phyloP scores from a whole-genome alignment of 1,139 yeast species.

The Debaryomycetaceae sp. region DNA sequence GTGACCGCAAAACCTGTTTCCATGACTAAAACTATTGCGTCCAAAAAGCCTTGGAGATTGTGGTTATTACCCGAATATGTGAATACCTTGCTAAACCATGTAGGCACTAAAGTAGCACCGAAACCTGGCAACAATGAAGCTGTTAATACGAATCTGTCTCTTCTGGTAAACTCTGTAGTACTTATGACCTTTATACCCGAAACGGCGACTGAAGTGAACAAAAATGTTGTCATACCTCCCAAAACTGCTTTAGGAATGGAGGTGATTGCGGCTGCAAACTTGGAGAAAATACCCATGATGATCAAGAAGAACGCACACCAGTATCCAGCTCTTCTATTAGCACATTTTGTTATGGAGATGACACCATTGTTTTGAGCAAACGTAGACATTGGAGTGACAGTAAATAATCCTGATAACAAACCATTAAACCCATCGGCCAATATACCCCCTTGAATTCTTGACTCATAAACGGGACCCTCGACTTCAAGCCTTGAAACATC shows the following conservation, averaged over 20 bases:
- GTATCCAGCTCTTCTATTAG: conserved; percentile 80
- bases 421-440: conserved; percentile 79
- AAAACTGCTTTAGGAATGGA: conserved; percentile 81
- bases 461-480: conserved; percentile 75
- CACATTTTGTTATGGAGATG: conserved; percentile 85
- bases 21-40: conserved; percentile 80
- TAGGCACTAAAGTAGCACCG: conserved; percentile 71
- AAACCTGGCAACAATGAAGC: conserved; percentile 73
- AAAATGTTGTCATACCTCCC: conserved; percentile 91
- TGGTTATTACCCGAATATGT: conserved; percentile 69
- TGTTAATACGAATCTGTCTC: conserved; percentile 83
- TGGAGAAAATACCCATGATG: conserved; percentile 82
- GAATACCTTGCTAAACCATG: conserved; percentile 75
- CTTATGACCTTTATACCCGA: conserved; percentile 83
- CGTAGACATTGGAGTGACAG: conserved; percentile 80
- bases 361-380: conserved; percentile 96
- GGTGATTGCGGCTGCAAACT: conserved; percentile 85
- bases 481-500: conserved; percentile 85
- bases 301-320: conserved; percentile 84
- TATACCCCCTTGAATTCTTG: conserved; percentile 89
- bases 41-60: conserved; percentile 64
- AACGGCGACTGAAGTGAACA: conserved; percentile 84
- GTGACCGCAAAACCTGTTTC: conserved; percentile 86
- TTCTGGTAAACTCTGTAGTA: conserved; percentile 72
- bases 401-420: conserved; percentile 66